phyloP scores from a whole-genome alignment of 768 basidiomycete genomes.

The Lentinula lateritia region DNA sequence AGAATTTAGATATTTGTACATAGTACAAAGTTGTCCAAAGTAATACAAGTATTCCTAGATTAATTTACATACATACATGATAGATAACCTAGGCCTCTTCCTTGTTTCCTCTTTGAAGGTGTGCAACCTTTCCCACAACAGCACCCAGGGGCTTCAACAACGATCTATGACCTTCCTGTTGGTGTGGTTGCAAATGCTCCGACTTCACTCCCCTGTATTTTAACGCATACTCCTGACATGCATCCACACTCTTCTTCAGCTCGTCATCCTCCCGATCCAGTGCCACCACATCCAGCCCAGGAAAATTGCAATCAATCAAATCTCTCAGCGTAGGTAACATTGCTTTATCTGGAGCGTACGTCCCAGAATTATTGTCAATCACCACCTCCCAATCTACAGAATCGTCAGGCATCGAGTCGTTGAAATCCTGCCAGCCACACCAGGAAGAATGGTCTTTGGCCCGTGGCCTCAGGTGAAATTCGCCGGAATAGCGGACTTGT shows the following conservation, averaged over 20 bases:
- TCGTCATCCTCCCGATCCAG: constrained; percentile 50
- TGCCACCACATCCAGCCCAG: constrained; percentile 52
- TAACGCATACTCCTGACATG: constrained; percentile 62
- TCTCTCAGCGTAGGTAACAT: constrained; percentile 57
- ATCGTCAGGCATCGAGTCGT: constrained; percentile 46
- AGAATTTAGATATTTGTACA: no score
- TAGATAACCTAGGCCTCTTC: background rate
- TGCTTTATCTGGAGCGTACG: constrained; percentile 67
- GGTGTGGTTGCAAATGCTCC: constrained; percentile 64
- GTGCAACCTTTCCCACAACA: background rate
- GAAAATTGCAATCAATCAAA: constrained; percentile 71
- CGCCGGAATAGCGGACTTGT: constrained; percentile 67
- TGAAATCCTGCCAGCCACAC: constrained; percentile 57
- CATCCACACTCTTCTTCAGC: constrained; percentile 54
- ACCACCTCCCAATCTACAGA: constrained; percentile 74
- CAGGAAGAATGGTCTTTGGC: constrained; percentile 25
- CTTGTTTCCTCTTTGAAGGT: background rate
- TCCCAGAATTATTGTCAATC: constrained; percentile 84
- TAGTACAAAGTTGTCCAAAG: no score
- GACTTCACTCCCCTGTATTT: constrained; percentile 50
- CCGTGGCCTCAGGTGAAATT: constrained; percentile 70
- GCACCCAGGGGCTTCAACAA: constrained; percentile 27
- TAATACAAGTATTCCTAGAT: background rate
- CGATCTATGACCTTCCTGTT: constrained; percentile 47
- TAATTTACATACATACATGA: no score